phyloP scores from a whole-genome alignment of 148 eudicot species.

The Fallopia convolvulus region DNA sequence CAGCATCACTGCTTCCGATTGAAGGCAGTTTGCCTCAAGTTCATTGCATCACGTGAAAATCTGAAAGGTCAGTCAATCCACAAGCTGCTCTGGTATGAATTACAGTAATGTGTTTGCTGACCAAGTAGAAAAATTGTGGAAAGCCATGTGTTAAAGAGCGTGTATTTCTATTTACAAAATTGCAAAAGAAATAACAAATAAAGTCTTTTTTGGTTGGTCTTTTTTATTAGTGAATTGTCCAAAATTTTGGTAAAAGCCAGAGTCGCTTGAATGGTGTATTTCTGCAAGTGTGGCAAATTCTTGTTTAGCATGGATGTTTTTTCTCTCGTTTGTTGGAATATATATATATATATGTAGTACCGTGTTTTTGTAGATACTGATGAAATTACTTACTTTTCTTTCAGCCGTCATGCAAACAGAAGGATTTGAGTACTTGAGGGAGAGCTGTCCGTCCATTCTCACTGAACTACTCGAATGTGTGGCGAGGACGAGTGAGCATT shows the following conservation, averaged over 20 bases:
- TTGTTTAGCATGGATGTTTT: background rate
- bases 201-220: background rate
- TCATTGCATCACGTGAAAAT: constrained; percentile 80
- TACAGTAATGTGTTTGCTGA: background rate
- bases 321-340: background rate
- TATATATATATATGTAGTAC: background rate
- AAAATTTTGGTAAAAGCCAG: background rate
- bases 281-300: background rate
- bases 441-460: constrained; percentile 73
- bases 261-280: background rate
- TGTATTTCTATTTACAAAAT: background rate
- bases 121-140: background rate
- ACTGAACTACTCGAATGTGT: constrained; percentile 70
- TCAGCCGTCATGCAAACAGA: constrained; percentile 98
- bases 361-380: background rate
- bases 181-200: background rate
- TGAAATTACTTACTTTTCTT: constrained; percentile 6
- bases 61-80: constrained; percentile 49
- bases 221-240: background rate
- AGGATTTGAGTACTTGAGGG: constrained; percentile 79
- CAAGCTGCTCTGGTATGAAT: background rate
- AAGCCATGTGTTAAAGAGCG: background rate
- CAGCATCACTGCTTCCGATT: constrained; percentile 86
- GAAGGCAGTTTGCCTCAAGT: constrained; percentile 78
- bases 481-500: constrained; percentile 66